Base-by-base conservation (phyloP, 148 eudicot species). In the Salicornia ramosissima region DNA sequence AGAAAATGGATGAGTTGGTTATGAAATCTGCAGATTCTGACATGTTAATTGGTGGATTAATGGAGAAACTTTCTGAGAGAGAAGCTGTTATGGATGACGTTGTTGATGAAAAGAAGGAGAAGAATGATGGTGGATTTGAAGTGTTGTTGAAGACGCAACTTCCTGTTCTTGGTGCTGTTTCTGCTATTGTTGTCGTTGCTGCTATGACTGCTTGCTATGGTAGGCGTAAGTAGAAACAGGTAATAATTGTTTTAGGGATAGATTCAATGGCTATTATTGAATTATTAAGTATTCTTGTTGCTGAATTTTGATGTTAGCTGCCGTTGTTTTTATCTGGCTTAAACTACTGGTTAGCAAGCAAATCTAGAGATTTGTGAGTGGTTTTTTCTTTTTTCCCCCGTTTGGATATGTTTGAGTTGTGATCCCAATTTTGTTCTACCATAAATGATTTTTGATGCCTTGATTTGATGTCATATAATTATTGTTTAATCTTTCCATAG, bases 81-180 rank as follows among this genome's bases (percentile, higher is more conserved):
- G 79, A 76, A 51, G 52, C 58, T 21, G 50, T 22, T 25, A 18
- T 13, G 19, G 61, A 65, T 13, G 12, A 3, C 0, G 70, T 22
- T 13, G 54, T 4, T 2, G 69, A 10, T 8, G 65, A 57, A 0
- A 24, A 40, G 18, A 34, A 10, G 15, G 21, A 26, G 7, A 26
- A 11, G 15, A 11, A 13, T 7, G 67, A 6, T 15, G 61, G 46
- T 0, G 68, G 34, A 21, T 67, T 64, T 31, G 61, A 62, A n/a
- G 69, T 46, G 12, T 65, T 53, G 12, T 65, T 73, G 71, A 78
- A 69, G 71, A 36, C 26, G 63, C 60, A 74, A 16, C 50, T 65
- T 64, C 78, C 78, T 2, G 54, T 66, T 1, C 47, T 74, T 19
- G 78, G 78, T 1, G 82, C 75, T 13, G 78, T 74, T 8, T 49